Evolutionary conservation across 257 asterid species (phyloP).

Genomic region (Capsicum pubescens): DNA sequence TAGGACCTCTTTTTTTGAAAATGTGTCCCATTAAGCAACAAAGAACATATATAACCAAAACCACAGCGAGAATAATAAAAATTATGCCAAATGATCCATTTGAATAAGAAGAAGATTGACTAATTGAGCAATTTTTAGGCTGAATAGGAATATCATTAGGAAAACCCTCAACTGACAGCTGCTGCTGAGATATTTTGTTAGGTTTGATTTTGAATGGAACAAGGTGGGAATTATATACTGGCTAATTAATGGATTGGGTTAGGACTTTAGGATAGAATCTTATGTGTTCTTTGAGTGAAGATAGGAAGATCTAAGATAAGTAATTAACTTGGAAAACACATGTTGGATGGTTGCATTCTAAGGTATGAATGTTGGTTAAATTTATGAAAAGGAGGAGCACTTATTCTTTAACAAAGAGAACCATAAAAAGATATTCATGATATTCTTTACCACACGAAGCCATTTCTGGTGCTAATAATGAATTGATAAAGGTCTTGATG

Average conservation of each 20-base stretch:
- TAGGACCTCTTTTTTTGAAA: slow-evolving; percentile 9
- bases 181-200: slow-evolving; percentile 16
- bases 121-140: background rate
- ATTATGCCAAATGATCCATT: slow-evolving; percentile 27
- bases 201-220: background rate
- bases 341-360: slow-evolving; percentile 19
- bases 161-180: background rate
- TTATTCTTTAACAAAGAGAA: background rate
- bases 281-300: slow-evolving; percentile 17
- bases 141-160: slow-evolving; percentile 22
- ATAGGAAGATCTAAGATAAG: slow-evolving; percentile 5
- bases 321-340: background rate
- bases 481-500: too few species aligned
- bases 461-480: background rate
- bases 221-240: background rate
- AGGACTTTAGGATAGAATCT: background rate
- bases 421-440: background rate
- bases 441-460: background rate
- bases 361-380: background rate
- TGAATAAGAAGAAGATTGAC: slow-evolving; percentile 20
- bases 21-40: background rate
- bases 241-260: slow-evolving; percentile 2
- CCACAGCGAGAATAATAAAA: slow-evolving; percentile 1
- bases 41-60: slow-evolving; percentile 7
- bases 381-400: background rate